Evolutionary conservation across 345 rosid genomes (phyloP).

Genomic region (Erodium maritimum): DNA sequence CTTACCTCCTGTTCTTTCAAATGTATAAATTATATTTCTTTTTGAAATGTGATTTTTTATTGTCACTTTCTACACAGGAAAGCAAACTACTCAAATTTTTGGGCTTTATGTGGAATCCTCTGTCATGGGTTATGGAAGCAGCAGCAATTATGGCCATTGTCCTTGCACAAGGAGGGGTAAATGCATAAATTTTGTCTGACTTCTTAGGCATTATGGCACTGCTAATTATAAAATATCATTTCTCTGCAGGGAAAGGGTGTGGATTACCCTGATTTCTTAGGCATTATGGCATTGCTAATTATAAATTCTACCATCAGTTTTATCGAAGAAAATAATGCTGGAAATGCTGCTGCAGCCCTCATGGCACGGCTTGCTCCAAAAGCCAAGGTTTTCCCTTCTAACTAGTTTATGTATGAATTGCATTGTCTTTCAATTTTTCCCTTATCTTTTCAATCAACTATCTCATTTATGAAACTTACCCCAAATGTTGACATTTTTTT

Average conservation of each 20-base stretch:
- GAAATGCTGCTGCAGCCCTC: conserved; percentile 50
- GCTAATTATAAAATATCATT: neutral
- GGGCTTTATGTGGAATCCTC: conserved; percentile 61
- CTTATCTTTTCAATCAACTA: neutral
- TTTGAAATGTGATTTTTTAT: neutral
- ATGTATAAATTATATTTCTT: neutral
- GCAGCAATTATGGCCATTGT: conserved; percentile 49
- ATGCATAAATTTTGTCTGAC: conserved; percentile 4
- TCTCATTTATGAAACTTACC: neutral
- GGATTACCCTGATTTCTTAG: conserved; percentile 42
- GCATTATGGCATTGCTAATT: conserved; percentile 29
- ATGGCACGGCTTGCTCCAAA: conserved; percentile 52
- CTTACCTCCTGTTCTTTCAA: neutral
- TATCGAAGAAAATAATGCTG: conserved; percentile 47
- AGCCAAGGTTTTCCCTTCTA: conserved; percentile 25
- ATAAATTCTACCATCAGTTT: conserved; percentile 52
- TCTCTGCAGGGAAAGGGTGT: conserved; percentile 18
- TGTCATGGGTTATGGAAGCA: conserved; percentile 55
- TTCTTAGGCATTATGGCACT: too few relatives aligned
- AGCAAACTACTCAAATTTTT: conserved; percentile 43
- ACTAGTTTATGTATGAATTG: neutral
- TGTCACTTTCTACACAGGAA: conserved; percentile 22
- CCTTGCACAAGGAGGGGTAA: conserved; percentile 42
- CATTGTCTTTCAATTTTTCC: neutral
- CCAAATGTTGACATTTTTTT: neutral